Percentiles rank a stretch among this genome's conserved stretches.
These are phyloP conservation scores for Sporopachydermia quercuum DNA, from an alignment of 805 yeast species.

Conservation along the genomic window DNA sequence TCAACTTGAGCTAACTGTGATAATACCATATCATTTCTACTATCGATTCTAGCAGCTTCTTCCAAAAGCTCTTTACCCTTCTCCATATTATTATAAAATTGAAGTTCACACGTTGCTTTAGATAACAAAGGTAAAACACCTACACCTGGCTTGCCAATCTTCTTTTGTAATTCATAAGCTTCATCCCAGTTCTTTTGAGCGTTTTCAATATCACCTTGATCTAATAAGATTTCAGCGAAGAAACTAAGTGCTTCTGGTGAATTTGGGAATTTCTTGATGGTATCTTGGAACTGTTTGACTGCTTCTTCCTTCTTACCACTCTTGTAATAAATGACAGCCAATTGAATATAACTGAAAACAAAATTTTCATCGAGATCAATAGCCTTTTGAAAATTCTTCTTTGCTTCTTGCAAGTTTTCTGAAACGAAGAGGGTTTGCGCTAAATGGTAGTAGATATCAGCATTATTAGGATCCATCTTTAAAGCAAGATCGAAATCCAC, in stretches of 20 bases:
- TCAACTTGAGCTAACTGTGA: slow-evolving; percentile 85
- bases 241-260: slow-evolving; percentile 89
- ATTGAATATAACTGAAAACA: slow-evolving; percentile 77
- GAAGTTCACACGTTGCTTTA: slow-evolving; percentile 52
- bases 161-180: slow-evolving; percentile 62
- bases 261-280: slow-evolving; percentile 64
- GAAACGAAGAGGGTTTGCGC: slow-evolving; percentile 84
- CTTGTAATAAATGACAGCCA: slow-evolving; percentile 85
- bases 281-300: slow-evolving; percentile 45
- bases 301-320: slow-evolving; percentile 45
- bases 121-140: slow-evolving; percentile 82
- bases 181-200: slow-evolving; percentile 78
- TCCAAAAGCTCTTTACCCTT: slow-evolving; percentile 53
- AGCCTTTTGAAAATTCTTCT: slow-evolving; percentile 60
- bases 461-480: slow-evolving; percentile 47
- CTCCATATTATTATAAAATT: slow-evolving; percentile 25
- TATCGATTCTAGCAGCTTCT: slow-evolving; percentile 71
- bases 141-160: slow-evolving; percentile 23
- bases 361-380: slow-evolving; percentile 60
- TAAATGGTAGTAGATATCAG: slow-evolving; percentile 84
- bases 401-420: slow-evolving; percentile 59
- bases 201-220: slow-evolving; percentile 51
- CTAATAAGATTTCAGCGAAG: slow-evolving; percentile 87
- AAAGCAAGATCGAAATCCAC: slow-evolving; percentile 61
- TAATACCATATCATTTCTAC: slow-evolving; percentile 78